Conservation (phyloP, 2,329 filamentous ascomycete species). For the Diplodia sapinea region DNA sequence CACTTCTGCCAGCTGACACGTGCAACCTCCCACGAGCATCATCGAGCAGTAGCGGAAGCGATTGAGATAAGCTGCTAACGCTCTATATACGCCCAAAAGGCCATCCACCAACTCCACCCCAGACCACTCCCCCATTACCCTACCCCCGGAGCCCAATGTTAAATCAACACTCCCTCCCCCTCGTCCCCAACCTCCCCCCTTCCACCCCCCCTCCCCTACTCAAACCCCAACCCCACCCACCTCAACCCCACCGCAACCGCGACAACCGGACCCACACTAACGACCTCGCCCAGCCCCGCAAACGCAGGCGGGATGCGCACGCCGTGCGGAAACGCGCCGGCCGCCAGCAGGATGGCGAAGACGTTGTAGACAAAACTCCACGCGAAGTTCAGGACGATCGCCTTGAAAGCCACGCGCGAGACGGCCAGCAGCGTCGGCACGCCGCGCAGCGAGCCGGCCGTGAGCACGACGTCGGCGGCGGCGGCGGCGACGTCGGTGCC, state of each 20-base stretch:
- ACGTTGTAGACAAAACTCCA: constrained; percentile 76
- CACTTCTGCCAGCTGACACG: too few relatives aligned
- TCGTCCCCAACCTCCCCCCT: too few relatives aligned
- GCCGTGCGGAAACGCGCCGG: constrained; percentile 66
- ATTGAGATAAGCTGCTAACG: too few relatives aligned
- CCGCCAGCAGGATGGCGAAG: constrained; percentile 69
- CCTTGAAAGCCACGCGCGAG: constrained; percentile 48
- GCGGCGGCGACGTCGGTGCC: constrained; percentile 67
- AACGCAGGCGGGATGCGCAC: constrained; percentile 64
- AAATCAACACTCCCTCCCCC: too few relatives aligned
- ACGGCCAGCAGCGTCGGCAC: constrained; percentile 65
- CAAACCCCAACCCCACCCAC: constrained; percentile 35
- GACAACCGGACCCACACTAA: constrained; percentile 75
- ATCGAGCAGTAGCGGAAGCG: too few relatives aligned
- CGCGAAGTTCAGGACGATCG: constrained; percentile 67
- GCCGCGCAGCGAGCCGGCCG: constrained; percentile 9
- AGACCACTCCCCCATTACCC: too few relatives aligned
- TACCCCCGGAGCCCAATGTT: too few relatives aligned
- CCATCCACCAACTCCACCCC: too few relatives aligned
- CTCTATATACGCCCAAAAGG: too few relatives aligned
- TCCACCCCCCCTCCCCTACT: too few relatives aligned
- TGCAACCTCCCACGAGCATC: too few relatives aligned
- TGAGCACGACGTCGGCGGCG: constrained; percentile 61
- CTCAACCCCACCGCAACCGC: constrained; percentile 59
- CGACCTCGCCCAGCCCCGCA: constrained; percentile 73